Percentiles rank a stretch among this genome's conserved stretches.
Conservation (phyloP, 257 asterid genomes). For the Eustoma russellianum region DNA sequence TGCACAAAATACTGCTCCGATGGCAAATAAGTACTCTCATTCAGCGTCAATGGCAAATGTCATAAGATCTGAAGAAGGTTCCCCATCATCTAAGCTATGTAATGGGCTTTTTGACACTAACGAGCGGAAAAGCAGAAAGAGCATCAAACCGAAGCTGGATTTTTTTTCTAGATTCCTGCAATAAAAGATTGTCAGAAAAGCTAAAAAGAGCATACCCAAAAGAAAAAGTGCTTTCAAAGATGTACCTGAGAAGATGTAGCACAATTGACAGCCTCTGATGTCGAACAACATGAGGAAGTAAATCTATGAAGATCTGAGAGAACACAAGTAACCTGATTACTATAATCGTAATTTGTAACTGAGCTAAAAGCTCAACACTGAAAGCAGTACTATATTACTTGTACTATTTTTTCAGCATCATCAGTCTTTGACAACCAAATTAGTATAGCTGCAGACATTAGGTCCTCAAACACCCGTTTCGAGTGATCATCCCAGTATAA, state of each 20-base stretch:
- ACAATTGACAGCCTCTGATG: constrained; percentile 59
- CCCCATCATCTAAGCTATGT: constrained; percentile 20
- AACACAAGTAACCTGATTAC: constrained; percentile 5
- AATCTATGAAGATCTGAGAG: constrained; percentile 63
- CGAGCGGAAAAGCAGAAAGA: constrained; percentile 63
- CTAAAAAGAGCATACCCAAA: too few relatives aligned
- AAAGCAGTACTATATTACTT: constrained; percentile 39
- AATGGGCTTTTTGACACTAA: constrained; percentile 41
- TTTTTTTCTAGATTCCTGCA: constrained; percentile 82
- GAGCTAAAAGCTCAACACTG: constrained; percentile 1
- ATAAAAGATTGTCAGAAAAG: constrained; percentile 29
- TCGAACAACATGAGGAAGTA: constrained; percentile 70
- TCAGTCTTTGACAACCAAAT: constrained; percentile 67
- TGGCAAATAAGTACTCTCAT: constrained; percentile 79
- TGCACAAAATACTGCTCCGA: constrained; percentile 72
- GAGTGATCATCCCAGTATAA: constrained; percentile 87
- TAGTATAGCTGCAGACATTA: constrained; percentile 77
- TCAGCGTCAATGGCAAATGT: constrained; percentile 28
- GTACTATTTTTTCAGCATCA: constrained; percentile 52
- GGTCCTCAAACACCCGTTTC: constrained; percentile 71
- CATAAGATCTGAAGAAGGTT: constrained; percentile 31
- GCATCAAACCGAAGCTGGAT: constrained; percentile 62
- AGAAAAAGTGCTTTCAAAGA: background rate
- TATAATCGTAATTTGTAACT: background rate
- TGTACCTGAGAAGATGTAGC: constrained; percentile 60